Percentiles rank a stretch among this genome's conserved stretches.
phyloP scores from a whole-genome alignment of 2,329 filamentous ascomycete genomes.

The Monosporascus sp. region DNA sequence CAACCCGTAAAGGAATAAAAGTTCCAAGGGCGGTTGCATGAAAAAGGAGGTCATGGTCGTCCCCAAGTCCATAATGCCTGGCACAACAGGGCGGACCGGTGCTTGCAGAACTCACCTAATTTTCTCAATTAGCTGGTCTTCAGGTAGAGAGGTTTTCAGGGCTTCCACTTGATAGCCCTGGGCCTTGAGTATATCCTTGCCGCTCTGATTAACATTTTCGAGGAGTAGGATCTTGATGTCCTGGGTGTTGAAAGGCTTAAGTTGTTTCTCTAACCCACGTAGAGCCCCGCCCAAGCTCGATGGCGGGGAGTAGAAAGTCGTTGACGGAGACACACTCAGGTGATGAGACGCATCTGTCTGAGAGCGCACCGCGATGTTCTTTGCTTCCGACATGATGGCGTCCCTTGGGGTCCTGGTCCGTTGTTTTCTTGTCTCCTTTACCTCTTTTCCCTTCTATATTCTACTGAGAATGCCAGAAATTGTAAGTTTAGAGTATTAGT shows the following conservation, averaged over 20 bases:
- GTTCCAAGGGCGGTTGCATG: not conserved
- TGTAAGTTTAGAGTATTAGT: not conserved
- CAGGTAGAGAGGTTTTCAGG: constrained; percentile 81
- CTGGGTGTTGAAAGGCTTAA: constrained; percentile 93
- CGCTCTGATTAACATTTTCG: constrained; percentile 93
- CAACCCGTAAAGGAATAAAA: not conserved
- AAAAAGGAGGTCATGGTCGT: not conserved
- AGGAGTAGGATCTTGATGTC: constrained; percentile 95
- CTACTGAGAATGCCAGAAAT: not conserved
- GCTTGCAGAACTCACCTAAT: constrained; percentile 61
- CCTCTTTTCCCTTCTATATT: not conserved
- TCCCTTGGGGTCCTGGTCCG: not conserved
- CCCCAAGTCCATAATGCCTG: too few relatives aligned
- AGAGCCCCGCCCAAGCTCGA: constrained; percentile 55
- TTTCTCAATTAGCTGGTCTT: constrained; percentile 94
- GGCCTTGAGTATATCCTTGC: constrained; percentile 70
- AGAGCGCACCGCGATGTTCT: constrained; percentile 42
- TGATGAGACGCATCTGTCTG: constrained; percentile 46
- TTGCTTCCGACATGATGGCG: constrained; percentile 38
- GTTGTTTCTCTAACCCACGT: constrained; percentile 57
- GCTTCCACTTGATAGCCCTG: constrained; percentile 97
- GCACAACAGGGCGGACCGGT: not conserved
- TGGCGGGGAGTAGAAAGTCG: constrained; percentile 69
- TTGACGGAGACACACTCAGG: constrained; percentile 66
- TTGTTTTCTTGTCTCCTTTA: not conserved